These are phyloP conservation scores for Stephania japonica DNA, from an alignment of 164 flowering plant genomes.

Conservation along the genomic window DNA sequence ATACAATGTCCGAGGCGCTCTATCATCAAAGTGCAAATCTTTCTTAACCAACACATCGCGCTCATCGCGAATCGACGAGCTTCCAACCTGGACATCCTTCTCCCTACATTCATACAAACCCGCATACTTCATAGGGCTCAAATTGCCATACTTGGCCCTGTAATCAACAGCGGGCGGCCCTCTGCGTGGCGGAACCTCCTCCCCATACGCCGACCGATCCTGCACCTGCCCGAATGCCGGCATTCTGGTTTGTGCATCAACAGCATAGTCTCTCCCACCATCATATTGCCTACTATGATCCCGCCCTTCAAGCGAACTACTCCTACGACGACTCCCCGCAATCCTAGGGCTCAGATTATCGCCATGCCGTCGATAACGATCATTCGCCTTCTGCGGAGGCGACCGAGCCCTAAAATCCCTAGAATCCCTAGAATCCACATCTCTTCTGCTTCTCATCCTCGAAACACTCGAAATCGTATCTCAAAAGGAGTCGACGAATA, in stretches of 20 bases:
- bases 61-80: conserved; percentile 20
- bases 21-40: conserved; percentile 17
- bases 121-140: conserved; percentile 6
- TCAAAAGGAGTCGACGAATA: background rate
- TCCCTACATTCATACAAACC: conserved; percentile 8
- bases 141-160: conserved; percentile 16
- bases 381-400: conserved; percentile 11
- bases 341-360: conserved; percentile 15
- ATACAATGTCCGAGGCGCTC: conserved; percentile 11
- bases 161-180: conserved; percentile 14
- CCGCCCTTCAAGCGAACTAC: conserved; percentile 19
- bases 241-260: background rate
- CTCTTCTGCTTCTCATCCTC: conserved; percentile 10
- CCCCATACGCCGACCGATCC: conserved; percentile 16
- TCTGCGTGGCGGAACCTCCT: conserved; percentile 5
- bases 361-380: background rate
- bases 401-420: conserved; percentile 3
- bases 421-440: background rate
- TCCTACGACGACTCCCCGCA: conserved; percentile 8
- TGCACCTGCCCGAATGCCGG: background rate
- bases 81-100: conserved; percentile 13
- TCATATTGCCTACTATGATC: conserved; percentile 17
- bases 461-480: background rate
- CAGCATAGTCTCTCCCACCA: conserved; percentile 6
- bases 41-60: conserved; percentile 15